Evolutionary conservation across 2,329 filamentous ascomycete genomes (phyloP), one percentile per base, ranked within the genome.

Genomic region (Diaporthe ilicicola): DNA sequence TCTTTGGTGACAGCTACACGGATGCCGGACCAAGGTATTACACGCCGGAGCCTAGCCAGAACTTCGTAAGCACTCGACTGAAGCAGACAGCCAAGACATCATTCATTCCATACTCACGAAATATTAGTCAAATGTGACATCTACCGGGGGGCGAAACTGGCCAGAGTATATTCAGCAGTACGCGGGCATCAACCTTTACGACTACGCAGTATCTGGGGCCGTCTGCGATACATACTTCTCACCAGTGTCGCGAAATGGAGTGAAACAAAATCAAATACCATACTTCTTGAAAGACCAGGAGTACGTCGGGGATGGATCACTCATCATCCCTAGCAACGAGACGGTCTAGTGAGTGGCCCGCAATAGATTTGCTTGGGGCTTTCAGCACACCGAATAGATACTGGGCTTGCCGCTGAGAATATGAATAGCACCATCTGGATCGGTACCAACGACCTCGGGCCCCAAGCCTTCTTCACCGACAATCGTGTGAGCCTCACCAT

Each of bases 361-460:
- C 19, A 9, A 17, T 59, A 6, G 22, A 4, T 27, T 15, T 17
- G 19, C 8, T 17, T 39, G 22, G 13, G 22, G 48, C 39, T 29
- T 3, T 50, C 22, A n/a, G 4, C 17, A 12, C 12, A 27, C 3
- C 15, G 27, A 19, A 44, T 10, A 13, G 6, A n/a, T 24, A 32
- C 17, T 17, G 1, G 4, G 4, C 12, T 46, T 54, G 34, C 55
- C 62, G 24, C 42, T 29, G 3, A 13, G 4, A 24, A 29, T 34
- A 15, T 13, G 1, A 29, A 48, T 17, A 72, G 70, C 27, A 82
- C 84, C 3, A 84, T 90, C 69, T 91, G 87, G 87, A 90, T 91
- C 71, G 89, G 89, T 29, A 90, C 88, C 15, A 91, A 90, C 74
- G 89, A 91, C 74, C 78, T 91, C 15, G 88, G 88, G 29, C 83